Evolutionary conservation across 1,284 basidiomycete genomes (phyloP).

Genomic region (Microbotryum lychnidis-dioicae): DNA sequence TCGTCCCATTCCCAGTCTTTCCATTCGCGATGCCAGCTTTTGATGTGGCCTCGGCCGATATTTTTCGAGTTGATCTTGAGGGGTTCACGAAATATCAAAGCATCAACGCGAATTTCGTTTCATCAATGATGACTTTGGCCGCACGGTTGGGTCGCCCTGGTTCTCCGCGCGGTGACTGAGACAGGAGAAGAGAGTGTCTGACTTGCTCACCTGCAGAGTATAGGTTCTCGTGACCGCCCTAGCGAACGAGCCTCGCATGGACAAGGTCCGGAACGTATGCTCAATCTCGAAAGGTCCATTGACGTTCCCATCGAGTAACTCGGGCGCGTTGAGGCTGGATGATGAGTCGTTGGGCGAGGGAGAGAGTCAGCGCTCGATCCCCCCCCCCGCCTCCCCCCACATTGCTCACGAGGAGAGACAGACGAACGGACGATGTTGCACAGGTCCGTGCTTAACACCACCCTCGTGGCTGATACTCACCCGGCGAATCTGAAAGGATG

Average conservation of each 20-base stretch:
- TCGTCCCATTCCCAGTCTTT: constrained; percentile 36
- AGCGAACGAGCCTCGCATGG: constrained; percentile 18
- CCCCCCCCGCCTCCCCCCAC: too few species aligned
- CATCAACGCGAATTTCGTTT: neutral
- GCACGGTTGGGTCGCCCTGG: neutral
- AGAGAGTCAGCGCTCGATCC: too few species aligned
- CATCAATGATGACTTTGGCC: neutral
- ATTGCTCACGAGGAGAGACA: too few species aligned
- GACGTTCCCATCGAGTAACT: constrained; percentile 32
- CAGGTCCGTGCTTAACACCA: neutral
- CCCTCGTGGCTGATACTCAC: neutral
- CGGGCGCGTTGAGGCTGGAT: constrained; percentile 30
- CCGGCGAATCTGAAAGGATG: constrained; percentile 20
- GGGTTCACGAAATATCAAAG: neutral
- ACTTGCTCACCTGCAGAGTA: constrained; percentile 26
- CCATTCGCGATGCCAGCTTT: constrained; percentile 31
- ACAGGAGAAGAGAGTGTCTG: neutral
- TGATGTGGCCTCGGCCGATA: constrained; percentile 33
- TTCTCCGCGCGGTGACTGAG: neutral
- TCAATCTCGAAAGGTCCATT: constrained; percentile 27
- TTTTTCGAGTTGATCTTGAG: constrained; percentile 29
- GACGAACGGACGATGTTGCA: too few species aligned
- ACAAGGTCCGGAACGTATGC: constrained; percentile 26
- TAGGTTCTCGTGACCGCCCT: constrained; percentile 34
- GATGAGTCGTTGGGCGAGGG: too few species aligned